phyloP scores from a whole-genome alignment of 2,329 filamentous ascomycete species.

The Madurella mycetomatis region DNA sequence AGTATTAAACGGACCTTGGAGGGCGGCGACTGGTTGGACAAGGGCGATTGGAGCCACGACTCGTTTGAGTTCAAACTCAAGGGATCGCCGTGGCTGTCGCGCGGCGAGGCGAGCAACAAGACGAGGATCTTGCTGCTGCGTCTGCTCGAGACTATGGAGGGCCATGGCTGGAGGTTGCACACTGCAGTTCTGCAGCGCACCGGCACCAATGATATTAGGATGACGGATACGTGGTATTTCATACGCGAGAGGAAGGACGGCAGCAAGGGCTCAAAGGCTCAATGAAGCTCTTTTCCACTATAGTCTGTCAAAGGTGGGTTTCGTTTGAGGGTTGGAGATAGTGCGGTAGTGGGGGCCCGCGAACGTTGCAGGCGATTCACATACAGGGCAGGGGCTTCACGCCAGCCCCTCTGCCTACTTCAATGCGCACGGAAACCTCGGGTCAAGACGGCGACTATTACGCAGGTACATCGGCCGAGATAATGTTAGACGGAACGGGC shows the following conservation, averaged over 20 bases:
- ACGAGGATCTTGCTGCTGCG: conserved; percentile 19
- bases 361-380: not conserved
- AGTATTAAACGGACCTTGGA: conserved; percentile 13
- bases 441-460: not conserved
- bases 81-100: conserved; percentile 19
- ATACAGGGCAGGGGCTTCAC: not conserved
- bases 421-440: no score
- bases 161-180: conserved; percentile 21
- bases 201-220: conserved; percentile 17
- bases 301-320: not conserved
- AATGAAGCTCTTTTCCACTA: no score
- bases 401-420: not conserved
- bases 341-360: not conserved
- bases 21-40: conserved; percentile 11
- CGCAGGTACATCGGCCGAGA: no score
- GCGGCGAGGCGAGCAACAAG: conserved; percentile 14
- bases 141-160: conserved; percentile 22
- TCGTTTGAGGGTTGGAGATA: not conserved
- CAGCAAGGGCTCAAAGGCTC: no score
- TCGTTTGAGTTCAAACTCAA: conserved; percentile 24
- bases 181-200: conserved; percentile 16
- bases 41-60: conserved; percentile 20
- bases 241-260: conserved; percentile 6
- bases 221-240: conserved; percentile 25
- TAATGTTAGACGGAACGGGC: not conserved